Conservation (phyloP, 1,139 yeast genomes). For the Lodderomyces beijingensis region DNA sequence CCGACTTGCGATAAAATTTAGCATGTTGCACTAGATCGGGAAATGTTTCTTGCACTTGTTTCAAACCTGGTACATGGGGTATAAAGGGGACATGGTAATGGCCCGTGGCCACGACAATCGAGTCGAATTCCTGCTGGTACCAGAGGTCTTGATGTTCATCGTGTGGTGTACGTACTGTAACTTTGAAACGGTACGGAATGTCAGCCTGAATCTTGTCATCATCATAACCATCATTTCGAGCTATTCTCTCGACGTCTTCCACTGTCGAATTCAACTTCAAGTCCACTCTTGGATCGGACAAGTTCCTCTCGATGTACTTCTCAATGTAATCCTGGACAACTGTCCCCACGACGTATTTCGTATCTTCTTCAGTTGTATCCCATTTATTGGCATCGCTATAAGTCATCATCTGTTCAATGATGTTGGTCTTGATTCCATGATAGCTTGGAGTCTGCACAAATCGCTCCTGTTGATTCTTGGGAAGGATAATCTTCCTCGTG, state of each 20-base stretch:
- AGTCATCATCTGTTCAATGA: slow-evolving; percentile 43
- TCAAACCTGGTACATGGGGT: slow-evolving; percentile 37
- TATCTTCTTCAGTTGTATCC: slow-evolving; percentile 14
- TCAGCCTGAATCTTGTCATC: slow-evolving; percentile 5
- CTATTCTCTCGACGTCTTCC: slow-evolving; percentile 31
- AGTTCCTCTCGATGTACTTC: slow-evolving; percentile 25
- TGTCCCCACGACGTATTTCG: slow-evolving; percentile 24
- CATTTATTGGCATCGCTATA: slow-evolving; percentile 35
- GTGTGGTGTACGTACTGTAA: slow-evolving; percentile 27
- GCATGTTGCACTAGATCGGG: slow-evolving; percentile 36
- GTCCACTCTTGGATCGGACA: slow-evolving; percentile 15
- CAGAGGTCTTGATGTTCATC: slow-evolving; percentile 18
- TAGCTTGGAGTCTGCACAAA: slow-evolving; percentile 39
- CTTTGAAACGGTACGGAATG: slow-evolving; percentile 22
- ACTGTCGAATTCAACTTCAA: slow-evolving; percentile 31
- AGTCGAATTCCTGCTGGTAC: slow-evolving; percentile 24
- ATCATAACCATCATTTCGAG: slow-evolving; percentile 5
- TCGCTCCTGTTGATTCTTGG: slow-evolving; percentile 16
- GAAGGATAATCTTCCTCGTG: slow-evolving; percentile 7
- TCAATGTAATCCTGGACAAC: slow-evolving; percentile 31
- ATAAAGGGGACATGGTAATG: slow-evolving; percentile 33
- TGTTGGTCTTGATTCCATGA: slow-evolving; percentile 33
- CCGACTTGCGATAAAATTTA: slow-evolving; percentile 31
- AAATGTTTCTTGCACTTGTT: slow-evolving; percentile 22
- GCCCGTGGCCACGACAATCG: slow-evolving; percentile 28